Base-by-base conservation (phyloP, 1,284 basidiomycete species). In the Tilletia walkeri region DNA sequence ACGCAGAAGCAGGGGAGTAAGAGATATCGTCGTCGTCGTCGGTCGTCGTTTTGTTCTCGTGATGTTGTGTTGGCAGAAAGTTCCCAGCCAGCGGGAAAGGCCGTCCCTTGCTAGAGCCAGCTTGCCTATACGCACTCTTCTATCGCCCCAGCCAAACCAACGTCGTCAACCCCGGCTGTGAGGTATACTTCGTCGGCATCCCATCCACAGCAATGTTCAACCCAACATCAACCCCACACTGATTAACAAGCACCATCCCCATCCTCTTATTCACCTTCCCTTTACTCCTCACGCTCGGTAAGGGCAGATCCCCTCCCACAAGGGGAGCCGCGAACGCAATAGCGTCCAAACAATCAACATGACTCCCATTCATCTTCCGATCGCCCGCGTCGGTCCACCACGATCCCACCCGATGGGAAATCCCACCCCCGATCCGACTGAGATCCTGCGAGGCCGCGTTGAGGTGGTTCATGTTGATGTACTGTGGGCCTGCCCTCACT, bases 401-500 rank as follows among this genome's bases (percentile, higher is more conserved):
- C n/a, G 56, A 61, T 4, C n/a, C n/a, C 7, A 61, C 56, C 9
- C 50, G 50, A 18, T 53, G n/a, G 50, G 59, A 34, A 24, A 36
- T 10, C 10, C 59, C 59, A 16, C 59, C 59, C 12, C 59, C 59
- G 12, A 63, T 38, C 34, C 34, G 30, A 20, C 36, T 38, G 12
- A 63, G 34, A 14, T 63, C 59, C 34, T 38, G 34, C 30, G 59
- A 38, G 36, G 38, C 59, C 6, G 36, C 59, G 16, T 63, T 63
- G 34, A 63, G 30, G 36, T 63, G 59, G 10, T 36, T 39, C 36
- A 63, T 38, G 9, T 36, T 63, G 59, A 63, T 38, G 59, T 36
- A 63, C 36, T 63, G 59, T 16, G 59, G 59, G 36, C 34, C 34
- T 6, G n/a, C 70, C 56, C 76, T 73, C 66, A 68, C 73, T 5